Evolutionary conservation across 306 rosid genomes (phyloP).

Genomic region (Pyrus betulifolia): DNA sequence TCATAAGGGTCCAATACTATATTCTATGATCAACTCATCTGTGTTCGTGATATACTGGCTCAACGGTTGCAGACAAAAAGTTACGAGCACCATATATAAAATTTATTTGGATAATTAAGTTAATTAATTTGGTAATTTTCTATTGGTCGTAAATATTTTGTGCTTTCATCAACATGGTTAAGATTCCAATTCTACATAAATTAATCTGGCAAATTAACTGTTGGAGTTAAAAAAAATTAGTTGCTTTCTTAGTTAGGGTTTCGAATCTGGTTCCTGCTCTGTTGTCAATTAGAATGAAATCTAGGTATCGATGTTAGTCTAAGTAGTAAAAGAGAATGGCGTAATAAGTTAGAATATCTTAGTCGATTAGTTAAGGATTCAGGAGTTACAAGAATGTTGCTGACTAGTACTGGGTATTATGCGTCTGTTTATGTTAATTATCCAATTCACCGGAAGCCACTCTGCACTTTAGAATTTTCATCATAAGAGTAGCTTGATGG

Average conservation of each 20-base stretch:
- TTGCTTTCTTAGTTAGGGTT: too few species aligned
- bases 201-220: not conserved
- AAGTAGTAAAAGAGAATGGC: too few species aligned
- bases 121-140: too few species aligned
- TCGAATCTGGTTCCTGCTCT: too few species aligned
- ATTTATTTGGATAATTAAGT: too few species aligned
- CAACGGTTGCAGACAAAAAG: not conserved
- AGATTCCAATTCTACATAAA: not conserved
- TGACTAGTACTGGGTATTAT: not conserved
- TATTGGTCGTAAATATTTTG: too few species aligned
- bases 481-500: not conserved
- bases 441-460: not conserved
- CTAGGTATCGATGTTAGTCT: too few species aligned
- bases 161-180: too few species aligned
- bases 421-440: not conserved
- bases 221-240: not conserved
- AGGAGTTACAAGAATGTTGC: not conserved
- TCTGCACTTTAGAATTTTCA: not conserved
- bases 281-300: too few species aligned
- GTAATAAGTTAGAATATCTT: too few species aligned
- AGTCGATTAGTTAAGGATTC: too few species aligned
- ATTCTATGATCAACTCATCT: not conserved
- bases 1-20: not conserved
- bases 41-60: not conserved
- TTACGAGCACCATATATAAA: too few species aligned